These are phyloP conservation scores for Diutina rugosa DNA, from an alignment of 1,139 yeast genomes.

Conservation along the genomic window DNA sequence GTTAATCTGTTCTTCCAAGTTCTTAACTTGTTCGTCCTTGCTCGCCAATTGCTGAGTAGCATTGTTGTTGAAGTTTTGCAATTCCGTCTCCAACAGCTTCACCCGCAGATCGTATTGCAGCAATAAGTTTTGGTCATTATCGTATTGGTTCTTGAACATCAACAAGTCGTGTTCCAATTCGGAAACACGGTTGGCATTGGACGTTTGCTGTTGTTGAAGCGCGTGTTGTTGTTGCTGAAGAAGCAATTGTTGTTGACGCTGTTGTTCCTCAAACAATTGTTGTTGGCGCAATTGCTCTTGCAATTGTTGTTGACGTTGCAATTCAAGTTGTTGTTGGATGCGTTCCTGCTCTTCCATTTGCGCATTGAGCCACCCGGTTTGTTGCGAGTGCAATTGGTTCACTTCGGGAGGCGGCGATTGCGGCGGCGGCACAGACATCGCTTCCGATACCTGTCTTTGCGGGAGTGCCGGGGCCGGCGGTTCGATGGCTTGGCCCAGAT, in stretches of 20 bases:
- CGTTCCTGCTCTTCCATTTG: background rate
- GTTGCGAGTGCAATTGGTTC: background rate
- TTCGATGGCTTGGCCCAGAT: constrained; percentile 31
- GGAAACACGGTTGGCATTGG: constrained; percentile 66
- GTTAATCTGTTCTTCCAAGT: constrained; percentile 61
- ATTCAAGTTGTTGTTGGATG: constrained; percentile 28
- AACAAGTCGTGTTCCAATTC: constrained; percentile 75
- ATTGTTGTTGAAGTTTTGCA: constrained; percentile 46
- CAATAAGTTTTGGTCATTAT: constrained; percentile 71
- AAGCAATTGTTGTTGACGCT: constrained; percentile 44
- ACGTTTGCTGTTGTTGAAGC: constrained; percentile 56
- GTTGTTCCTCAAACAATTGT: constrained; percentile 56
- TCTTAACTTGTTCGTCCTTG: constrained; percentile 61
- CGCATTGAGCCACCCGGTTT: constrained; percentile 1
- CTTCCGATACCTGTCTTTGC: background rate
- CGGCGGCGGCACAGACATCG: background rate
- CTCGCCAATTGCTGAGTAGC: constrained; percentile 66
- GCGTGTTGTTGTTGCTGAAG: constrained; percentile 44
- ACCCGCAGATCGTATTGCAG: constrained; percentile 86
- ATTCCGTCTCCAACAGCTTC: constrained; percentile 67
- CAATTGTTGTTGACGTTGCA: constrained; percentile 31
- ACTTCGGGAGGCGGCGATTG: background rate
- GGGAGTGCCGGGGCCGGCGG: background rate
- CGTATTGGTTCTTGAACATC: constrained; percentile 69
- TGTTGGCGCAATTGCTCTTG: constrained; percentile 47